Evolutionary conservation across 495 filamentous ascomycete genomes (phyloP), one percentile per base, ranked within the genome.

Genomic region (Penicillium robsamsonii): DNA sequence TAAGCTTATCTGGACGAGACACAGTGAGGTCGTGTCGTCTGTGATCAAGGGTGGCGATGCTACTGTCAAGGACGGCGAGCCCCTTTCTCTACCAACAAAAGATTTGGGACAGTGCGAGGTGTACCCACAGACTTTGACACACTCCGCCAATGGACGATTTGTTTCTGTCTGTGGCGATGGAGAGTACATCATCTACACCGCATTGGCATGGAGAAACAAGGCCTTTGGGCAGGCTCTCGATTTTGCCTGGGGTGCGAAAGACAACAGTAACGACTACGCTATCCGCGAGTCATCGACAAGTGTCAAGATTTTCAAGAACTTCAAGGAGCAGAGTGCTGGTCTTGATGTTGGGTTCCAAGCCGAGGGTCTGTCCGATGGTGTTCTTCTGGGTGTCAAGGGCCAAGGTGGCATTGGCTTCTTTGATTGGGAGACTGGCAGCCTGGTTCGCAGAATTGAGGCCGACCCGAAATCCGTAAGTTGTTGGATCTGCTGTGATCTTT

Each of bases 111-210:
- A 86, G 25, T 96, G 94, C 64, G 94, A 99, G 75, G 86, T 99
- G 20, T 99, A 97, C 71, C 95, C 94, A 1, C 92, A 97, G 66
- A 92, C 89, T 0, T 81, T 99, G 25, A 80, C 89, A 13, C 94
- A 99, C 72, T 96, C 92, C n/a, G 88, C 94, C 4, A 99, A 99
- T 64, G 94, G 95, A 43, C 87, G 95, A 15, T 99, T 97, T 56
- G 94, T 97, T 24, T 92, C 95, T 8, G 89, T 97, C 25, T 97
- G 94, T 63, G 94, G 94, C 45, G 94, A 99, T 65, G 94, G 94
- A 30, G 94, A 99, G 67, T 97, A 96, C 70, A 97, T 97, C 63
- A 93, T 97, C 61, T 98, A 98, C 75, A 99, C 94, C 13, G 92
- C 94, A 57, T 82, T 97, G 45, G 94, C 94, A 9, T 96, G 95